A percentile compares a stretch with the other conserved stretches of the same genome.
These are phyloP conservation scores for Chenopodium formosanum DNA, from an alignment of 148 eudicot genomes.

Conservation along the genomic window DNA sequence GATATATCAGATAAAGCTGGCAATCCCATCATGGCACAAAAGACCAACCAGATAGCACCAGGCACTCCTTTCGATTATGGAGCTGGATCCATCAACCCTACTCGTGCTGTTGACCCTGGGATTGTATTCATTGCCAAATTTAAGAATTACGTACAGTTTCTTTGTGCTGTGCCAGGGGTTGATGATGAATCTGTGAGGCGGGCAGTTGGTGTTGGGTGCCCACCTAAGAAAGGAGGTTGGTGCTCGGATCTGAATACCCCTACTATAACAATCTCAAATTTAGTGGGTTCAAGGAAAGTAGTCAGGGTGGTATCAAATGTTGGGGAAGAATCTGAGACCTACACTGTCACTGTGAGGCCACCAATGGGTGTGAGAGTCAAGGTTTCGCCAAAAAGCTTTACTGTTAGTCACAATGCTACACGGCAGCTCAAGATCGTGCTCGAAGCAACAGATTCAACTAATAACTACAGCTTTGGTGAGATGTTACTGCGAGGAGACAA, in stretches of 20 bases:
- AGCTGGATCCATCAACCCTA: conserved; percentile 51
- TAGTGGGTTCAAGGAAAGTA: conserved; percentile 61
- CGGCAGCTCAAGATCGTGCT: conserved; percentile 37
- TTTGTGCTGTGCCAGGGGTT: conserved; percentile 62
- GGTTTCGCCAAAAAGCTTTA: conserved; percentile 39
- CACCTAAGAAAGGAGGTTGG: conserved; percentile 36
- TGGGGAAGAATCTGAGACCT: conserved; percentile 43
- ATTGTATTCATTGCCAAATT: conserved; percentile 47
- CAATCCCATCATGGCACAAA: conserved; percentile 51
- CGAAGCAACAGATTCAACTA: conserved; percentile 44
- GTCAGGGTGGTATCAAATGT: conserved; percentile 52
- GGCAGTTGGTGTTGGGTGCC: conserved; percentile 49
- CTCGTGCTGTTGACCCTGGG: conserved; percentile 57
- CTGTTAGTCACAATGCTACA: conserved; percentile 35
- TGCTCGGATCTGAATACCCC: conserved; percentile 62
- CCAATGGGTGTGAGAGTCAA: conserved; percentile 52
- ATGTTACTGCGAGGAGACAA: conserved; percentile 46
- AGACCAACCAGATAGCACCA: conserved; percentile 38
- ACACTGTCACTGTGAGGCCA: conserved; percentile 38
- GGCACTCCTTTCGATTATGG: conserved; percentile 66
- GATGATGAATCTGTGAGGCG: conserved; percentile 61
- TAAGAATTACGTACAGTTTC: conserved; percentile 48
- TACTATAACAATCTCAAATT: conserved; percentile 51
- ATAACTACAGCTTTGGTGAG: conserved; percentile 55
- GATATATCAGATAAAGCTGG: conserved; percentile 40